phyloP scores from a whole-genome alignment of 1,139 yeast species.

The Pichia cactophila region DNA sequence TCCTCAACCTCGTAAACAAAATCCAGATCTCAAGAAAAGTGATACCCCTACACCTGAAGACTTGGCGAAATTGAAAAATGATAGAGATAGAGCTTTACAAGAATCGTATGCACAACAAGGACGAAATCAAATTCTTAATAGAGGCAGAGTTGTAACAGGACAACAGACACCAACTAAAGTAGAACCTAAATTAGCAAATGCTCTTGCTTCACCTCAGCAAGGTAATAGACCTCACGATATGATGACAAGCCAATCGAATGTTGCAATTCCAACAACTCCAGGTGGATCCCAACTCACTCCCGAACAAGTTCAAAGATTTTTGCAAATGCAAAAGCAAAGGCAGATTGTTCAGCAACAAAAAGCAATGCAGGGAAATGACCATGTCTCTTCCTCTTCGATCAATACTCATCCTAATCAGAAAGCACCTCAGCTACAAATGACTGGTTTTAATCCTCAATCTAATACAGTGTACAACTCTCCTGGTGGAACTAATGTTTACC shows the following conservation, averaged over 20 bases:
- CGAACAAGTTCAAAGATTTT: conserved; percentile 47
- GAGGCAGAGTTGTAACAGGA: conserved; percentile 32
- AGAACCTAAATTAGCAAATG: conserved; percentile 8
- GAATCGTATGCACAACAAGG: conserved; percentile 44
- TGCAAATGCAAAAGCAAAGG: conserved; percentile 47
- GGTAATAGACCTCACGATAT: not conserved
- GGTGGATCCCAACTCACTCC: conserved; percentile 48
- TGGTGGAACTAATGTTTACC: conserved; percentile 1
- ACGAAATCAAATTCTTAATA: conserved; percentile 15
- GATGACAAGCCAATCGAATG: not conserved
- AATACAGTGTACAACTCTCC: conserved; percentile 6
- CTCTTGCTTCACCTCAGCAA: conserved; percentile 8
- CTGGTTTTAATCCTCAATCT: conserved; percentile 1
- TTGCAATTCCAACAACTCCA: conserved; percentile 35
- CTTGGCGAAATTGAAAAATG: conserved; percentile 70
- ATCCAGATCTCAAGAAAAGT: conserved; percentile 26
- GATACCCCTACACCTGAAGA: conserved; percentile 74
- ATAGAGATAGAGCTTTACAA: conserved; percentile 76
- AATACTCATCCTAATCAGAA: not conserved
- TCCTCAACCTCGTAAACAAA: conserved; percentile 31
- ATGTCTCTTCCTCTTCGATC: not conserved
- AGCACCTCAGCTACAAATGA: conserved; percentile 3
- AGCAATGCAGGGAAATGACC: conserved; percentile 5
- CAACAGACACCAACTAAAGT: conserved; percentile 18
- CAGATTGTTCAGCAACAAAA: conserved; percentile 29